Evolutionary conservation across 1,284 basidiomycete species (phyloP).

Genomic region (Rhodotorula sp.): DNA sequence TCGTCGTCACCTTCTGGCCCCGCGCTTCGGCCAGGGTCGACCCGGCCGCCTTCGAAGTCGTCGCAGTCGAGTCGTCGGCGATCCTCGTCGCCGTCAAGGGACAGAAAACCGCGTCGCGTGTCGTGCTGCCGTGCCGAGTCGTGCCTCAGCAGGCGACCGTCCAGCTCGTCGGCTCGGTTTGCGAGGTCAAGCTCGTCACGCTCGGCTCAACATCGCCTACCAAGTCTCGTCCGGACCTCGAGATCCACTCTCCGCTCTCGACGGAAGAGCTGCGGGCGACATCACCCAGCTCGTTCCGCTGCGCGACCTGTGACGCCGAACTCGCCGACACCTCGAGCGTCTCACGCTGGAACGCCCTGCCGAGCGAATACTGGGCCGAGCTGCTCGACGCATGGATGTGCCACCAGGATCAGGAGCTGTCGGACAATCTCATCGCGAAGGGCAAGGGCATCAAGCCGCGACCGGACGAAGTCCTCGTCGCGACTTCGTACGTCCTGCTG

Average conservation of each 20-base stretch:
- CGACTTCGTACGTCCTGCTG: constrained; percentile 79
- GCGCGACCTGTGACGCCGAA: constrained; percentile 59
- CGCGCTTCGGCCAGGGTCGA: neutral
- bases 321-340: constrained; percentile 34
- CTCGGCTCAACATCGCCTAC: constrained; percentile 37
- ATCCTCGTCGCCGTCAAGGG: constrained; percentile 16
- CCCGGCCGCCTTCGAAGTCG: constrained; percentile 17
- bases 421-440: constrained; percentile 65
- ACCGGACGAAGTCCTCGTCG: constrained; percentile 69
- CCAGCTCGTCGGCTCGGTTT: constrained; percentile 53
- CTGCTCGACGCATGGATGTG: constrained; percentile 98
- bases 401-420: constrained; percentile 76
- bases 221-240: constrained; percentile 45
- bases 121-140: constrained; percentile 66
- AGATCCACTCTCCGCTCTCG: constrained; percentile 42
- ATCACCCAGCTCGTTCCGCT: constrained; percentile 64
- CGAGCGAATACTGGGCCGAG: constrained; percentile 95
- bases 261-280: constrained; percentile 34
- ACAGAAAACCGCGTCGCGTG: constrained; percentile 47
- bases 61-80: constrained; percentile 62
- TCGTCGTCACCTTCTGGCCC: constrained; percentile 42
- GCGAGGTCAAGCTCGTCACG: constrained; percentile 66
- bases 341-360: constrained; percentile 72
- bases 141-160: constrained; percentile 54
- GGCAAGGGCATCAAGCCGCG: constrained; percentile 78